Percentiles rank a stretch among this genome's conserved stretches.
These are phyloP conservation scores for Naegleria lovaniensis DNA, from an alignment of 208 protist genomes.

Conservation along the genomic window DNA sequence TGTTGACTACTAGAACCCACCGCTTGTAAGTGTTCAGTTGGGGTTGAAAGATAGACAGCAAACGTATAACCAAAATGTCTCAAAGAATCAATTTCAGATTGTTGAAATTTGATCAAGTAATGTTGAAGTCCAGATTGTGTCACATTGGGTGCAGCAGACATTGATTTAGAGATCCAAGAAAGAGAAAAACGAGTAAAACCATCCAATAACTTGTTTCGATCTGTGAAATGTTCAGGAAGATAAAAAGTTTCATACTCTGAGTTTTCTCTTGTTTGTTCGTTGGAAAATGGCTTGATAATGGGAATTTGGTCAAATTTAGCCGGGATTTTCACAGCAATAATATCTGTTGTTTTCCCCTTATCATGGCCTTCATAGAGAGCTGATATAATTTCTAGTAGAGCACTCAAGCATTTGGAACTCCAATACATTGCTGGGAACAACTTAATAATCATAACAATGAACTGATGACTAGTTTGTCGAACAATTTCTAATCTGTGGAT, in stretches of 20 bases:
- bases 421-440: background rate
- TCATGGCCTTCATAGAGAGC: background rate
- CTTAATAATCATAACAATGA: background rate
- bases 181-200: background rate
- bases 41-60: background rate
- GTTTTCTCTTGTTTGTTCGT: background rate
- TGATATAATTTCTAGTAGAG: background rate
- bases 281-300: background rate
- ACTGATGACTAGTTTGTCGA: background rate
- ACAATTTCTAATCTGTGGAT: background rate
- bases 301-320: background rate
- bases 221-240: background rate
- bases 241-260: background rate
- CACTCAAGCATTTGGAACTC: background rate
- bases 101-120: background rate
- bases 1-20: no score
- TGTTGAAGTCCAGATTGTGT: background rate
- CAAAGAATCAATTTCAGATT: background rate
- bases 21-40: background rate
- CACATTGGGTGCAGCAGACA: background rate
- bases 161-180: background rate
- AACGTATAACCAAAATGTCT: slow-evolving; percentile 12
- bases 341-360: background rate
- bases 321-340: background rate
- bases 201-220: background rate